Percentiles rank a stretch among this genome's conserved stretches.
Evolutionary conservation across 805 yeast genomes (phyloP).

Genomic region (Spathaspora hagerdaliae): DNA sequence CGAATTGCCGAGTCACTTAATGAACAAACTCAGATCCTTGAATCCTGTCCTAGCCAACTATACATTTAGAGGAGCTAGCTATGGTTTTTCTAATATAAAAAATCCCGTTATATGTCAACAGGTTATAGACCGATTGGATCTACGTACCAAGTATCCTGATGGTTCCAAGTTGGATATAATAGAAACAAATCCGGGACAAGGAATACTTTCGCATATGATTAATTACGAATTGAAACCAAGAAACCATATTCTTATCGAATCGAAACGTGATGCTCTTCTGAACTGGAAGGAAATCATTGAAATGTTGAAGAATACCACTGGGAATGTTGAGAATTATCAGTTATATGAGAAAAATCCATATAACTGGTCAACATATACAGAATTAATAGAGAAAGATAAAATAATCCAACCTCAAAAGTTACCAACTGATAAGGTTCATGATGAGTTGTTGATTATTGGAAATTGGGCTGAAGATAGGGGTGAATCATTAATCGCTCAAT

Average conservation of each 20-base stretch:
- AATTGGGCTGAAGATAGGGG: slow-evolving; percentile 52
- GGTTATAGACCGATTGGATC: slow-evolving; percentile 46
- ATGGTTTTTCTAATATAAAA: slow-evolving; percentile 1
- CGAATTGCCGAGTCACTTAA: no score
- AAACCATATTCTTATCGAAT: slow-evolving; percentile 62
- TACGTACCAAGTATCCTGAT: slow-evolving; percentile 33
- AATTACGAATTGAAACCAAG: slow-evolving; percentile 57
- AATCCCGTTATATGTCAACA: slow-evolving; percentile 24
- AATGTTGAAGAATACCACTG: slow-evolving; percentile 17
- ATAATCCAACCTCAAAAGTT: slow-evolving; percentile 25
- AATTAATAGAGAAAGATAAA: slow-evolving; percentile 44
- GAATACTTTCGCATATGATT: slow-evolving; percentile 60
- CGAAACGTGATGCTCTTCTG: slow-evolving; percentile 23
- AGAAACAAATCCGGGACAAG: slow-evolving; percentile 59
- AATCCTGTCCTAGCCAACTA: slow-evolving; percentile 16
- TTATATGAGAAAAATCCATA: slow-evolving; percentile 50
- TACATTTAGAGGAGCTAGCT: neutral
- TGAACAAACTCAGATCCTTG: slow-evolving; percentile 9
- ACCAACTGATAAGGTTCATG: slow-evolving; percentile 41
- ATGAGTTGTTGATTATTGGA: slow-evolving; percentile 54
- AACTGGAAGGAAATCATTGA: slow-evolving; percentile 25
- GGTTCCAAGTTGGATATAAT: slow-evolving; percentile 44
- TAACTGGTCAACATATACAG: slow-evolving; percentile 59
- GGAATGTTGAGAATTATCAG: slow-evolving; percentile 28
- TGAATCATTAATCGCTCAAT: slow-evolving; percentile 70